These are phyloP conservation scores for Ceratobasidium papillatum DNA, from an alignment of 1,284 basidiomycete species.

Conservation along the genomic window DNA sequence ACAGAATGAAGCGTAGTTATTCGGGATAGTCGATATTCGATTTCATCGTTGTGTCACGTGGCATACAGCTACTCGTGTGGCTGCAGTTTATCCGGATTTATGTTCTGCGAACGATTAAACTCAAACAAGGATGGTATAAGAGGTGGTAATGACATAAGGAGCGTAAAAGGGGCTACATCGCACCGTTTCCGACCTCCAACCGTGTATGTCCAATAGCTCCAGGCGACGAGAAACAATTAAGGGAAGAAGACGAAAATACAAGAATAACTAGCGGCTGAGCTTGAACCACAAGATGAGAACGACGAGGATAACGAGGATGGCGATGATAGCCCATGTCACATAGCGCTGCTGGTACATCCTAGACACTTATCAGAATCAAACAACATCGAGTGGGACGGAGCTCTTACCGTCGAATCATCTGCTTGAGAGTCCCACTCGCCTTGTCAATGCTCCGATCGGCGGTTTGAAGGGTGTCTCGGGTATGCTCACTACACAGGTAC, in stretches of 20 bases:
- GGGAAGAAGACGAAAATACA: not conserved
- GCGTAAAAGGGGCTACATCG: conserved; percentile 27
- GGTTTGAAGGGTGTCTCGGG: conserved; percentile 80
- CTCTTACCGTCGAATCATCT: conserved; percentile 67
- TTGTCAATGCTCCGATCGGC: conserved; percentile 65
- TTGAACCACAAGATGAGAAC: conserved; percentile 46
- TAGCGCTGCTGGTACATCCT: conserved; percentile 47
- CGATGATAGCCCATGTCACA: conserved; percentile 45
- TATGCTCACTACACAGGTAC: conserved; percentile 66
- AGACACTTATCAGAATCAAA: not conserved
- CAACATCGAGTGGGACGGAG: not conserved
- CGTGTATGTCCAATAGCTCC: conserved; percentile 10
- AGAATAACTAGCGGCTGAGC: conserved; percentile 41
- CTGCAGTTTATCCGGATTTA: not conserved
- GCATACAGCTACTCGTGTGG: not conserved
- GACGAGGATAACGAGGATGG: conserved; percentile 45
- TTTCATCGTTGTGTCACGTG: too few species aligned
- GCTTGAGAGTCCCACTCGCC: conserved; percentile 64
- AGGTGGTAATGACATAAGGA: conserved; percentile 18
- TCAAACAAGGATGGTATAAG: conserved; percentile 10
- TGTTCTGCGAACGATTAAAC: not conserved
- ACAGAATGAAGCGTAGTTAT: too few species aligned
- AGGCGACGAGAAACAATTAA: conserved; percentile 14
- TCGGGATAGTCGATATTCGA: too few species aligned
- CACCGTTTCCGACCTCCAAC: conserved; percentile 1